These are phyloP conservation scores for Trichoderma polysporum DNA, from an alignment of 2,329 filamentous ascomycete species.

Conservation along the genomic window DNA sequence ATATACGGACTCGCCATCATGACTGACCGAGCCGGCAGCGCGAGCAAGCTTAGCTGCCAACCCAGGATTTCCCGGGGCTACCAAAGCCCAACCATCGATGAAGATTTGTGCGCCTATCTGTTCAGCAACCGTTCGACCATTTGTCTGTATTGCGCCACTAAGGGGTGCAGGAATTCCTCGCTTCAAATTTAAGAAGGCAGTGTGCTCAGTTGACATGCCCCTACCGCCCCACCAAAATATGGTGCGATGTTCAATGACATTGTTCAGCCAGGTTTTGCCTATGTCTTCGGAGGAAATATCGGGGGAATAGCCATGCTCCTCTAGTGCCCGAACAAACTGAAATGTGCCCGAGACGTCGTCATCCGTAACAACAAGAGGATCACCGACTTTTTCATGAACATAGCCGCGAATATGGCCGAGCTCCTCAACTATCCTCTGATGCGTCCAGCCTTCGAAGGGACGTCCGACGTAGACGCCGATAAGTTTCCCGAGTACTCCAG, in stretches of 20 bases:
- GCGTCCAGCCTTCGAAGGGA: slow-evolving; percentile 40
- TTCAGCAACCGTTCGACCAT: slow-evolving; percentile 28
- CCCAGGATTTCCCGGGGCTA: slow-evolving; percentile 32
- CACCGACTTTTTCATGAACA: slow-evolving; percentile 31
- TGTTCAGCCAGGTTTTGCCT: slow-evolving; percentile 23
- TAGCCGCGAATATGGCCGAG: slow-evolving; percentile 36
- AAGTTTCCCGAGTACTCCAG: slow-evolving; percentile 41
- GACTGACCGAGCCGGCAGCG: slow-evolving; percentile 37
- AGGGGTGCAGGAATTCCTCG: slow-evolving; percentile 35
- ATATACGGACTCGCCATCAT: slow-evolving; percentile 40
- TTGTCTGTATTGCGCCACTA: slow-evolving; percentile 30
- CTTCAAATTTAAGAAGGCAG: slow-evolving; percentile 40
- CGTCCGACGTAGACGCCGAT: slow-evolving; percentile 41
- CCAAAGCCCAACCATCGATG: slow-evolving; percentile 40
- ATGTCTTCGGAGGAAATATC: slow-evolving; percentile 18
- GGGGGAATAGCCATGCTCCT: slow-evolving; percentile 29
- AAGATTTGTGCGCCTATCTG: slow-evolving; percentile 43
- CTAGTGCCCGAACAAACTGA: slow-evolving; percentile 37
- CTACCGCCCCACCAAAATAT: slow-evolving; percentile 42
- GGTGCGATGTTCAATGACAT: slow-evolving; percentile 26
- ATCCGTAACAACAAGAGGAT: slow-evolving; percentile 35
- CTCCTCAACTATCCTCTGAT: slow-evolving; percentile 33
- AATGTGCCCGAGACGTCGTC: slow-evolving; percentile 39
- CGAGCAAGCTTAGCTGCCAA: slow-evolving; percentile 35
- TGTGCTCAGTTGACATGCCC: slow-evolving; percentile 41